Conservation (phyloP, 306 rosid genomes). For the Senna siamea region DNA sequence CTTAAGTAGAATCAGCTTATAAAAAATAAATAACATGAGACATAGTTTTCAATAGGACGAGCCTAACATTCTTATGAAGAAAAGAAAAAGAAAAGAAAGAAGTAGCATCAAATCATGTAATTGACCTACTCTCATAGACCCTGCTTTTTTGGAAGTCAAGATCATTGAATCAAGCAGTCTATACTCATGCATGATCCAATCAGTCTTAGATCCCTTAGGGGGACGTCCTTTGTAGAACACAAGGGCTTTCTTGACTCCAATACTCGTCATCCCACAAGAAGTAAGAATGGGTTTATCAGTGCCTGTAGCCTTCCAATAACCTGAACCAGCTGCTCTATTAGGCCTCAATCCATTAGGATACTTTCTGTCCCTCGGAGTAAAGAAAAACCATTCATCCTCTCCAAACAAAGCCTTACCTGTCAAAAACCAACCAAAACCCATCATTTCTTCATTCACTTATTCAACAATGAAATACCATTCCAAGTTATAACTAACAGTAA, state of each 20-base stretch:
- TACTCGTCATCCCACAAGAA: slow-evolving; percentile 63
- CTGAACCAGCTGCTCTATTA: slow-evolving; percentile 73
- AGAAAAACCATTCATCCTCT: slow-evolving; percentile 78
- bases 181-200: slow-evolving; percentile 84
- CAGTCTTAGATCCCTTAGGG: slow-evolving; percentile 71
- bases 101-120: no score
- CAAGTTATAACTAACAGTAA: slow-evolving; percentile 21
- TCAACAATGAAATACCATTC: neutral
- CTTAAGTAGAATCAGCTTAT: no score
- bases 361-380: slow-evolving; percentile 77
- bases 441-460: slow-evolving; percentile 9
- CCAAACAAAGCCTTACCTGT: slow-evolving; percentile 61
- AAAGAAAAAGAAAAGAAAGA: no score
- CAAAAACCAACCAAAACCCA: slow-evolving; percentile 11
- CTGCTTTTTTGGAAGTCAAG: slow-evolving; percentile 46
- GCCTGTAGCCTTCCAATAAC: slow-evolving; percentile 87
- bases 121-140: slow-evolving; percentile 73
- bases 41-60: no score
- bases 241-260: slow-evolving; percentile 79
- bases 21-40: no score
- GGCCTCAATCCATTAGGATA: slow-evolving; percentile 86
- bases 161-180: slow-evolving; percentile 61
- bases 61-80: no score
- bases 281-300: slow-evolving; percentile 70
- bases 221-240: slow-evolving; percentile 78